Evolutionary conservation across 139 green algal species (phyloP).

Genomic region (Chlamydomonas eustigma): DNA sequence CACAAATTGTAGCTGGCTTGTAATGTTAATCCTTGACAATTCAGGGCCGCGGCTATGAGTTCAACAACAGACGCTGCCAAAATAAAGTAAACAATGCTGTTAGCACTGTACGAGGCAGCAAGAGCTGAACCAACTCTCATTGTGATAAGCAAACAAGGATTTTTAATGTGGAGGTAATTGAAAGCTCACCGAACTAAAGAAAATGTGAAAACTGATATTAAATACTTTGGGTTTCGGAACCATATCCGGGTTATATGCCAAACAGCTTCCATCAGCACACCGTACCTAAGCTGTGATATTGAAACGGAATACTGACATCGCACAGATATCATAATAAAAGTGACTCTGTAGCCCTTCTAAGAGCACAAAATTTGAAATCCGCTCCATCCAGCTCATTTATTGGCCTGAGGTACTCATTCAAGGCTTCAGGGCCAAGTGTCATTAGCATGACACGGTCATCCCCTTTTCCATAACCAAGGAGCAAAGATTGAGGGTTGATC

Average conservation of each 20-base stretch:
- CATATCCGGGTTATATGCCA: too few relatives aligned
- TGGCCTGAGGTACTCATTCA: not conserved
- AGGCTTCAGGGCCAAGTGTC: not conserved
- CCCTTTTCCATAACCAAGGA: not conserved
- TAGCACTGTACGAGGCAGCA: not conserved
- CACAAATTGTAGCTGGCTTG: not conserved
- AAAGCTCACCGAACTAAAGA: too few relatives aligned
- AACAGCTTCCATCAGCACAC: too few relatives aligned
- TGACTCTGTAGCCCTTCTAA: too few relatives aligned
- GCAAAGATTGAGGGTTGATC: not conserved
- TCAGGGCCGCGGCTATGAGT: not conserved
- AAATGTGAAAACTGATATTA: too few relatives aligned
- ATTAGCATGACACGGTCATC: not conserved
- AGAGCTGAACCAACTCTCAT: not conserved
- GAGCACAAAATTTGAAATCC: conserved; percentile 5
- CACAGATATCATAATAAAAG: too few relatives aligned
- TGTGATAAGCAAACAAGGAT: too few relatives aligned
- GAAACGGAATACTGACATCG: too few relatives aligned
- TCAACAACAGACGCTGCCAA: not conserved
- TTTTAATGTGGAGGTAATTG: too few relatives aligned
- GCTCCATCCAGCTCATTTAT: not conserved
- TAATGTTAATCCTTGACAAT: not conserved
- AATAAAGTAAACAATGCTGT: conserved; percentile 3
- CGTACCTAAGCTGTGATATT: too few relatives aligned
- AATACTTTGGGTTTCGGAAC: too few relatives aligned